Percentiles rank a stretch among this genome's conserved stretches.
Evolutionary conservation across 2,329 filamentous ascomycete species (phyloP).

Genomic region (Hypomyces perniciosus): DNA sequence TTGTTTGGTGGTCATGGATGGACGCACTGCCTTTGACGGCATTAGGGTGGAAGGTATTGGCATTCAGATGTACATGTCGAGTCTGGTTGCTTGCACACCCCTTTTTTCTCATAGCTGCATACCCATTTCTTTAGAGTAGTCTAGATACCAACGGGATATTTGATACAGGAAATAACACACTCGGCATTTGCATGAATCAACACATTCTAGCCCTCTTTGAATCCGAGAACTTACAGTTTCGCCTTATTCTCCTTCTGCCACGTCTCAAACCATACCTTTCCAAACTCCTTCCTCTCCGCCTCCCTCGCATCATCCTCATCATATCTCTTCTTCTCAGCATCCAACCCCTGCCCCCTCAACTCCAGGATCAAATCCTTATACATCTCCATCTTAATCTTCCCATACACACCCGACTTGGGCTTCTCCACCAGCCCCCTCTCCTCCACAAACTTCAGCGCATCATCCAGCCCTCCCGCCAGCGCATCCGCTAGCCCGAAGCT

Average conservation of each 20-base stretch:
- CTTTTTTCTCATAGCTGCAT: background rate
- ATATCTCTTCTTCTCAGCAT: constrained; percentile 44
- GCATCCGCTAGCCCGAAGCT: constrained; percentile 63
- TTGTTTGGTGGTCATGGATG: background rate
- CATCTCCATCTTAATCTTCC: constrained; percentile 68
- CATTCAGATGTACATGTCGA: too few species aligned
- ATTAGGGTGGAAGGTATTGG: too few species aligned
- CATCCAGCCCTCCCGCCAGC: constrained; percentile 55
- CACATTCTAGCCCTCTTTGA: too few species aligned
- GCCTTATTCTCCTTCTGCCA: constrained; percentile 38
- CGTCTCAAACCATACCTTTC: constrained; percentile 43
- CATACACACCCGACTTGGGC: constrained; percentile 61
- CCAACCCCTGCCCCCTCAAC: constrained; percentile 47
- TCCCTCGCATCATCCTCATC: constrained; percentile 34
- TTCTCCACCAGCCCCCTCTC: constrained; percentile 56
- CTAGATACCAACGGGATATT: background rate
- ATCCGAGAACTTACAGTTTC: constrained; percentile 27
- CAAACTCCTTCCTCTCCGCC: constrained; percentile 37
- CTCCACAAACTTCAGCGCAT: constrained; percentile 53
- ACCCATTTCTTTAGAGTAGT: background rate
- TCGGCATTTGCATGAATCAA: too few species aligned
- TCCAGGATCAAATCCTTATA: constrained; percentile 58
- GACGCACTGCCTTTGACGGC: too few species aligned
- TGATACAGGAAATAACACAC: background rate
- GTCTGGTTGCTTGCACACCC: background rate